Percentiles rank a stretch among this genome's conserved stretches.
Evolutionary conservation across 208 protist genomes (phyloP).

Genomic region (Trypanosoma rangeli): DNA sequence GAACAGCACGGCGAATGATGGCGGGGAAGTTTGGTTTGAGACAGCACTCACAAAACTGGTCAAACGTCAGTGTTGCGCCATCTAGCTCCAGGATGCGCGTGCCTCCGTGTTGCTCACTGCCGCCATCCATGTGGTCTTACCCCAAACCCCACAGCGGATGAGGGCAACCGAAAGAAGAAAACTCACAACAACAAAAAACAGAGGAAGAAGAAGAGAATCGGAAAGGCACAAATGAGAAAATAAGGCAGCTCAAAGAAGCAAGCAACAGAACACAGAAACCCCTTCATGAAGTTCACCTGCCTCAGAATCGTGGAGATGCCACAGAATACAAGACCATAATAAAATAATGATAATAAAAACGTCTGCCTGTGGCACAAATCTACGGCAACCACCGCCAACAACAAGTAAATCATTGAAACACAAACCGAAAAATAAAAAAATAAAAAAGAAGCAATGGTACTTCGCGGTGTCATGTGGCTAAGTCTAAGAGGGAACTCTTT

Average conservation of each 20-base stretch:
- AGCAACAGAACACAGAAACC: slow-evolving; percentile 1
- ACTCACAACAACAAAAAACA: not conserved
- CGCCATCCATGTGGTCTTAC: not conserved
- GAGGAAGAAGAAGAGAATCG: not conserved
- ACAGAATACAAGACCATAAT: not conserved
- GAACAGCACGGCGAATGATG: slow-evolving; percentile 59
- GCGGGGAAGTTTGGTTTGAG: slow-evolving; percentile 69
- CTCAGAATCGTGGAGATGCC: no score
- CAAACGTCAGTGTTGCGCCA: slow-evolving; percentile 55
- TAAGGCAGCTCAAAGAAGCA: slow-evolving; percentile 14
- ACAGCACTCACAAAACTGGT: slow-evolving; percentile 54
- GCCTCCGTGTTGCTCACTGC: not conserved
- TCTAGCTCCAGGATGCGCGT: slow-evolving; percentile 56
- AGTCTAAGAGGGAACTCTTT: not conserved
- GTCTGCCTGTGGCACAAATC: not conserved
- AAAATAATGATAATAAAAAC: not conserved
- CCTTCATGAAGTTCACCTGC: no score
- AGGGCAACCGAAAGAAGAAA: no score
- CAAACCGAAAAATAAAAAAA: not conserved
- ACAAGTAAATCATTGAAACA: no score
- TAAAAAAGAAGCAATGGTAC: slow-evolving; percentile 4
- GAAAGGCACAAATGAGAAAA: slow-evolving; percentile 14
- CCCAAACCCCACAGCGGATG: not conserved
- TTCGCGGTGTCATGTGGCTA: not conserved
- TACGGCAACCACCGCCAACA: not conserved